phyloP scores from a whole-genome alignment of 805 yeast genomes.

The Wickerhamomyces bovis region DNA sequence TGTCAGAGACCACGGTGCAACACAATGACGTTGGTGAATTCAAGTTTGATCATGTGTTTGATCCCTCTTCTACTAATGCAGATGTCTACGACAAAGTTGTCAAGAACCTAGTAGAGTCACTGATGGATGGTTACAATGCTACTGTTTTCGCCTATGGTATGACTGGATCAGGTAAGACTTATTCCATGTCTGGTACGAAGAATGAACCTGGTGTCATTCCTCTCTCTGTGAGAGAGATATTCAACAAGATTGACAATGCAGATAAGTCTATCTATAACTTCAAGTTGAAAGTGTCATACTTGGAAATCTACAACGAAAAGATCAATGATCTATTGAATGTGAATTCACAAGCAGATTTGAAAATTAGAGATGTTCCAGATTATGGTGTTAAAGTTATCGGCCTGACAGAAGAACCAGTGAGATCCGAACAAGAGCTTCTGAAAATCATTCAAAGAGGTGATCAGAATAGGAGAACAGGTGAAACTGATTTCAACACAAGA shows the following conservation, averaged over 20 bases:
- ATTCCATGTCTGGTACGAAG: slow-evolving; percentile 70
- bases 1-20: slow-evolving; percentile 35
- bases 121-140: slow-evolving; percentile 73
- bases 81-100: slow-evolving; percentile 58
- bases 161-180: slow-evolving; percentile 94
- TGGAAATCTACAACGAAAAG: slow-evolving; percentile 92
- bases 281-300: slow-evolving; percentile 58
- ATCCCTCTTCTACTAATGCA: slow-evolving; percentile 44
- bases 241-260: slow-evolving; percentile 26
- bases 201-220: slow-evolving; percentile 76
- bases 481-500: slow-evolving; percentile 83
- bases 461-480: slow-evolving; percentile 67
- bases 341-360: slow-evolving; percentile 42
- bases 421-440: slow-evolving; percentile 53
- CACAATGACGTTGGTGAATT: slow-evolving; percentile 59
- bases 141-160: slow-evolving; percentile 96
- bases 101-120: slow-evolving; percentile 44
- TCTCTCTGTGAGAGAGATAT: slow-evolving; percentile 64
- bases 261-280: slow-evolving; percentile 28
- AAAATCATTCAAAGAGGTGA: slow-evolving; percentile 64
- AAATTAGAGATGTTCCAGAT: slow-evolving; percentile 68
- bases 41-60: slow-evolving; percentile 74
- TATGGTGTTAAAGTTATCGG: slow-evolving; percentile 76
- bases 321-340: slow-evolving; percentile 65
- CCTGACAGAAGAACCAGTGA: slow-evolving; percentile 54